Evolutionary conservation across 306 rosid genomes (phyloP).

Genomic region (Rosa lucieae): DNA sequence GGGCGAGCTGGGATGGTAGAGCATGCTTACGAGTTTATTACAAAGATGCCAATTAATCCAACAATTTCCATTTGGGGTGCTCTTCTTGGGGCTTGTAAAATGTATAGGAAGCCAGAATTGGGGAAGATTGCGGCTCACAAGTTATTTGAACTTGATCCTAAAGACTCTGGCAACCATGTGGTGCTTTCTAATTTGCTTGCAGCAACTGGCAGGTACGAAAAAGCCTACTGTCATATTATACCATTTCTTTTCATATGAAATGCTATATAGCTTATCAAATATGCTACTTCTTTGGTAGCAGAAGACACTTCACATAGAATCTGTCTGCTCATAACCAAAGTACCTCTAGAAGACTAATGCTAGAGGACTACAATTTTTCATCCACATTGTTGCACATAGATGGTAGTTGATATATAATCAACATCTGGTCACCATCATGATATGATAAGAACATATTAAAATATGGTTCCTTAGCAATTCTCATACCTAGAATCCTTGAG

Average conservation of each 20-base stretch:
- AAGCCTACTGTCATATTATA: not conserved
- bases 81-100: conserved; percentile 74
- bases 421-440: not conserved
- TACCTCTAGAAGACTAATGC: not conserved
- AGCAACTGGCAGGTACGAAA: conserved; percentile 66
- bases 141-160: conserved; percentile 77
- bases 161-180: conserved; percentile 86
- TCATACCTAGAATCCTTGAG: not conserved
- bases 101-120: conserved; percentile 63
- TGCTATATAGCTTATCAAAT: not conserved
- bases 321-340: not conserved
- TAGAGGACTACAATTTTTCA: not conserved
- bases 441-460: not conserved
- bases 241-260: not conserved
- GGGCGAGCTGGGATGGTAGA: conserved; percentile 89
- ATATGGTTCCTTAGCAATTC: not conserved
- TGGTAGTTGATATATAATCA: not conserved
- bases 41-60: conserved; percentile 64
- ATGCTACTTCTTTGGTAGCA: not conserved
- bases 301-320: not conserved
- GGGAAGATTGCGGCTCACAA: conserved; percentile 81
- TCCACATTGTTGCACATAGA: not conserved
- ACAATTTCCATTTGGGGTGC: conserved; percentile 91
- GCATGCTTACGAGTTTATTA: conserved; percentile 67
- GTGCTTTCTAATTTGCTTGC: conserved; percentile 84